phyloP scores from a whole-genome alignment of 1,284 basidiomycete genomes.

The Bjerkandera adusta region DNA sequence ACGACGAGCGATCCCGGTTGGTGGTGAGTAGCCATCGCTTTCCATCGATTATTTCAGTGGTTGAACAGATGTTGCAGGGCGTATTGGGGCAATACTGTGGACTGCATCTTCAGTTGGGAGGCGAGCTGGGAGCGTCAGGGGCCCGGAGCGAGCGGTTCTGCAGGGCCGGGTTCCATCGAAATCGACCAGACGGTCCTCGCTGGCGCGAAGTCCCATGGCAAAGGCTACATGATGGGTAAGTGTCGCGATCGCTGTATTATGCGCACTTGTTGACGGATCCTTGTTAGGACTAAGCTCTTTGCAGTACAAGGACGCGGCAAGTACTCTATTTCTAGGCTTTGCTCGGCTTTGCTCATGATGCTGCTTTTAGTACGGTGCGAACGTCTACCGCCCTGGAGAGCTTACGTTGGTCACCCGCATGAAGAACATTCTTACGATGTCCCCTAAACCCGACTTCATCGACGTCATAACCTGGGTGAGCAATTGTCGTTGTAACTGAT shows the following conservation, averaged over 20 bases:
- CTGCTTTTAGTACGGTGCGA: background rate
- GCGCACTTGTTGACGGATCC: background rate
- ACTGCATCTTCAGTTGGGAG: conserved; percentile 1
- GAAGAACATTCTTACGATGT: conserved; percentile 1
- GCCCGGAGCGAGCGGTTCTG: background rate
- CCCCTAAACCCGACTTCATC: background rate
- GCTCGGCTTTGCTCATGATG: no score
- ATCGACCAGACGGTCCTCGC: background rate
- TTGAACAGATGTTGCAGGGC: conserved; percentile 1
- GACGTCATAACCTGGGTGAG: background rate
- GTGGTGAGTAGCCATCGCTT: conserved; percentile 3
- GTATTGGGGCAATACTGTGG: conserved; percentile 1
- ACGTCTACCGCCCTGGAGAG: background rate
- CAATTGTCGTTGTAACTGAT: background rate
- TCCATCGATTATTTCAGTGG: no score
- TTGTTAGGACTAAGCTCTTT: background rate
- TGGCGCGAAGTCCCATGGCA: background rate
- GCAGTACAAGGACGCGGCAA: conserved; percentile 1
- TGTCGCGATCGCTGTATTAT: background rate
- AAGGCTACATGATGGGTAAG: conserved; percentile 3
- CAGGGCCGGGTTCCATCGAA: background rate
- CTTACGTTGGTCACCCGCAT: background rate
- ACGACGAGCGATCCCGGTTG: background rate
- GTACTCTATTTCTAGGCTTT: background rate
- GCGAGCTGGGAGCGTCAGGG: background rate